phyloP scores from a whole-genome alignment of 148 eudicot genomes.

The Nyssa sinensis region DNA sequence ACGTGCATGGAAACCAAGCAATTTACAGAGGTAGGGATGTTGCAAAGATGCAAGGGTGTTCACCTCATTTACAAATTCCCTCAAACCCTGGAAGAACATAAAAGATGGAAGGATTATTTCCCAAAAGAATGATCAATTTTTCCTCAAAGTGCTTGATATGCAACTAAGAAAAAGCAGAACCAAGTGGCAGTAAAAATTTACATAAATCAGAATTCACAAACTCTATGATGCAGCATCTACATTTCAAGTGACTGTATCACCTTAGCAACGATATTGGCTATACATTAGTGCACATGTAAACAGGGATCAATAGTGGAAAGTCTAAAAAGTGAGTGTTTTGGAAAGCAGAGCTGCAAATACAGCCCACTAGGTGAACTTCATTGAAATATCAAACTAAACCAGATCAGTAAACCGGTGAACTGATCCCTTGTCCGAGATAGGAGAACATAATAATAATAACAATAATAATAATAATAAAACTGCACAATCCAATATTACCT shows the following conservation, averaged over 20 bases:
- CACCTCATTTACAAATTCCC: slow-evolving; percentile 79
- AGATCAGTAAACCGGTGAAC: background rate
- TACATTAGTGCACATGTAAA: too few relatives aligned
- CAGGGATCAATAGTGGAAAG: too few relatives aligned
- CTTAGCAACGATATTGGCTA: background rate
- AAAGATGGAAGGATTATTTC: background rate
- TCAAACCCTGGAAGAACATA: slow-evolving; percentile 52
- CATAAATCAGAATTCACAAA: slow-evolving; percentile 8
- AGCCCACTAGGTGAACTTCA: background rate
- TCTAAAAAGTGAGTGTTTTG: too few relatives aligned
- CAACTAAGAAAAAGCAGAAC: slow-evolving; percentile 4
- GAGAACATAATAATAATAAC: background rate
- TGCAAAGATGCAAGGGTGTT: slow-evolving; percentile 82
- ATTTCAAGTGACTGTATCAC: background rate
- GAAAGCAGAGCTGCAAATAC: too few relatives aligned
- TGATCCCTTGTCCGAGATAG: background rate
- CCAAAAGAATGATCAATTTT: background rate
- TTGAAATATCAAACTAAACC: background rate
- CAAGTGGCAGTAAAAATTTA: slow-evolving; percentile 4
- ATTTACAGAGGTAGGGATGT: slow-evolving; percentile 80
- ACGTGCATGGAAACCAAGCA: slow-evolving; percentile 89
- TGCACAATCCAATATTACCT: slow-evolving; percentile 40
- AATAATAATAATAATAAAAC: background rate
- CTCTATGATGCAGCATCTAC: background rate
- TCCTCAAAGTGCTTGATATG: background rate